Conservation (phyloP, 2,329 filamentous ascomycete genomes). For the Claviceps sp. region DNA sequence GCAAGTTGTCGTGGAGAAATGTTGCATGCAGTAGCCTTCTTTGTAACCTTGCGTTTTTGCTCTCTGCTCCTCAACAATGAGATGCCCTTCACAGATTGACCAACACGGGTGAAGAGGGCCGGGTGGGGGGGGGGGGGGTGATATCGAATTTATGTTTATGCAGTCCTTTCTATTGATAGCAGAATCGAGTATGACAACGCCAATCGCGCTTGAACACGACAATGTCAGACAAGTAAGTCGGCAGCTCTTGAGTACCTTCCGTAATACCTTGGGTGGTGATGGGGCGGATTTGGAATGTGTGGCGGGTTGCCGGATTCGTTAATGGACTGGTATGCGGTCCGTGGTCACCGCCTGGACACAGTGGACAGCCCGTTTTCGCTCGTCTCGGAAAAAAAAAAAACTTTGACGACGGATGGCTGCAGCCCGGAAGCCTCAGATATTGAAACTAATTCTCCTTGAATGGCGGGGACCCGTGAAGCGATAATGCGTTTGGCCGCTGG, state of each 20-base stretch:
- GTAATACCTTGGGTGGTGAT: constrained; percentile 2
- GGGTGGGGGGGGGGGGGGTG: not conserved
- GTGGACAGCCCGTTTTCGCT: constrained; percentile 5
- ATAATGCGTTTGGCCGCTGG: not conserved
- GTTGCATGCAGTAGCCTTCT: too few species aligned
- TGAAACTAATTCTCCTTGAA: not conserved
- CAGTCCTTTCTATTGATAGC: not conserved
- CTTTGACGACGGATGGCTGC: not conserved
- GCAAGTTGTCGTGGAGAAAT: too few species aligned
- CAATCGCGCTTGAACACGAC: constrained; percentile 1
- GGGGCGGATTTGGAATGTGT: constrained; percentile 2
- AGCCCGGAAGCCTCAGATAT: not conserved
- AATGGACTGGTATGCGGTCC: constrained; percentile 4
- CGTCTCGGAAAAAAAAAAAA: not conserved
- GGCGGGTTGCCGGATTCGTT: constrained; percentile 5
- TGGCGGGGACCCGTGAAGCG: not conserved
- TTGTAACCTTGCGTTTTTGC: too few species aligned
- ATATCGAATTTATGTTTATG: constrained; percentile 4
- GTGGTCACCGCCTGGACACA: not conserved
- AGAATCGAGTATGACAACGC: not conserved
- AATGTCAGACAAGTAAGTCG: not conserved
- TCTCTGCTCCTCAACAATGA: not conserved
- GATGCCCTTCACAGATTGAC: not conserved
- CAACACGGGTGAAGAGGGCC: too few species aligned
- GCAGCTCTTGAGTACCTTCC: not conserved